These are phyloP conservation scores for Thraustochytrium sp. DNA, from an alignment of 352 stramenopile genomes.

Conservation along the genomic window DNA sequence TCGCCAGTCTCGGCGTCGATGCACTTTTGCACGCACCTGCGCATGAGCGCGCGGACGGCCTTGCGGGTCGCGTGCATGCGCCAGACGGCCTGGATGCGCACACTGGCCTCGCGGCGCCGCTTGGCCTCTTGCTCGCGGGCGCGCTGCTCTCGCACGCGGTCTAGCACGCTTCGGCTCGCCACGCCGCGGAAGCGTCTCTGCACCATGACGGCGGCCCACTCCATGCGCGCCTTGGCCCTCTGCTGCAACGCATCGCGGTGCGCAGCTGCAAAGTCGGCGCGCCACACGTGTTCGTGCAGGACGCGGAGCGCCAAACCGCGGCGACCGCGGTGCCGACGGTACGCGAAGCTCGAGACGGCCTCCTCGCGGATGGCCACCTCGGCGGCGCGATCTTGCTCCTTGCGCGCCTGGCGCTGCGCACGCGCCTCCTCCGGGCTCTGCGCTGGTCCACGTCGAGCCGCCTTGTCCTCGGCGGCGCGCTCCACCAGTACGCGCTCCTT, in stretches of 20 bases:
- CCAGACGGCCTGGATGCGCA: not conserved
- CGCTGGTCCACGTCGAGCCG: not conserved
- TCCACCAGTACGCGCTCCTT: not conserved
- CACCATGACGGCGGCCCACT: slow-evolving; percentile 1
- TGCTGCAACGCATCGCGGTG: not conserved
- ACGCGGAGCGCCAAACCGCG: not conserved
- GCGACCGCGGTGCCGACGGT: not conserved
- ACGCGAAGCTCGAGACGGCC: not conserved
- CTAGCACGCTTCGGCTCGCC: not conserved
- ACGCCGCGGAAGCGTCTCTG: not conserved
- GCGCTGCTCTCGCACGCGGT: not conserved
- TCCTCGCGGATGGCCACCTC: not conserved
- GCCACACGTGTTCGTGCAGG: slow-evolving; percentile 15
- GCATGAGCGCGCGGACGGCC: not conserved
- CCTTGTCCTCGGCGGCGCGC: not conserved
- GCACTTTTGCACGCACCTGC: not conserved
- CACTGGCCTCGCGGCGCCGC: not conserved
- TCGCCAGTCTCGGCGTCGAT: not conserved
- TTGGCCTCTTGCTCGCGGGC: not conserved
- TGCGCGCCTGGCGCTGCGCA: not conserved
- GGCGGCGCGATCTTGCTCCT: not conserved
- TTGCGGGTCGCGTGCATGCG: not conserved
- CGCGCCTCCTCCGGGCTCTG: not conserved
- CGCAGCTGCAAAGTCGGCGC: not conserved
- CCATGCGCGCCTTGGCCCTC: not conserved